Conservation (phyloP, 2,329 filamentous ascomycete genomes). For the Periconia sp. region DNA sequence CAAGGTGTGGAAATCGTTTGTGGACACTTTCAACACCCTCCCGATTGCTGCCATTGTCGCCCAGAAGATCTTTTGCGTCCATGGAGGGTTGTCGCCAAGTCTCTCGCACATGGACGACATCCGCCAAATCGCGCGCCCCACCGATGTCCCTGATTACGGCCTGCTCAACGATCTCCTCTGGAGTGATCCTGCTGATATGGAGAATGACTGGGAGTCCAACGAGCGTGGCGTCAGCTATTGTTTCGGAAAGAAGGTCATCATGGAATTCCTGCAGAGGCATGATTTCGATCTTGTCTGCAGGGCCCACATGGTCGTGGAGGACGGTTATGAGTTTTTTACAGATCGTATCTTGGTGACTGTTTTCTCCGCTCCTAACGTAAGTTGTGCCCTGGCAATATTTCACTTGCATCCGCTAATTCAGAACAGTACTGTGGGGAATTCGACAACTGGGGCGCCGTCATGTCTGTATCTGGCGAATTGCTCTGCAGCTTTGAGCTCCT, state of each 20-base stretch:
- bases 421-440: slow-evolving; percentile 94
- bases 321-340: slow-evolving; percentile 98
- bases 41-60: slow-evolving; percentile 96
- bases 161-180: slow-evolving; percentile 92
- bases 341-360: slow-evolving; percentile 94
- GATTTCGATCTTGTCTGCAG: slow-evolving; percentile 97
- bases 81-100: slow-evolving; percentile 89
- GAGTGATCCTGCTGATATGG: slow-evolving; percentile 98
- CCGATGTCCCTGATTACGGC: slow-evolving; percentile 95
- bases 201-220: slow-evolving; percentile 96
- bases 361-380: slow-evolving; percentile 94
- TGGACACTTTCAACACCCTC: slow-evolving; percentile 93
- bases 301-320: slow-evolving; percentile 98
- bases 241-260: slow-evolving; percentile 97
- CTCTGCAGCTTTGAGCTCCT: slow-evolving; percentile 96
- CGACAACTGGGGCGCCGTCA: slow-evolving; percentile 98
- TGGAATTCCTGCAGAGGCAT: slow-evolving; percentile 89
- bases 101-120: slow-evolving; percentile 98
- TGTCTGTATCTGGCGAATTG: slow-evolving; percentile 92
- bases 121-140: slow-evolving; percentile 89
- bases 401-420: neutral
- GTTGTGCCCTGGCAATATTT: slow-evolving; percentile 43
- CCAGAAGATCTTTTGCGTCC: slow-evolving; percentile 96
- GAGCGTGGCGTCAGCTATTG: slow-evolving; percentile 97
- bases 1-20: slow-evolving; percentile 97